Conservation (phyloP, 108 stramenopile species). For the Cyclostephanos invisitatus region DNA sequence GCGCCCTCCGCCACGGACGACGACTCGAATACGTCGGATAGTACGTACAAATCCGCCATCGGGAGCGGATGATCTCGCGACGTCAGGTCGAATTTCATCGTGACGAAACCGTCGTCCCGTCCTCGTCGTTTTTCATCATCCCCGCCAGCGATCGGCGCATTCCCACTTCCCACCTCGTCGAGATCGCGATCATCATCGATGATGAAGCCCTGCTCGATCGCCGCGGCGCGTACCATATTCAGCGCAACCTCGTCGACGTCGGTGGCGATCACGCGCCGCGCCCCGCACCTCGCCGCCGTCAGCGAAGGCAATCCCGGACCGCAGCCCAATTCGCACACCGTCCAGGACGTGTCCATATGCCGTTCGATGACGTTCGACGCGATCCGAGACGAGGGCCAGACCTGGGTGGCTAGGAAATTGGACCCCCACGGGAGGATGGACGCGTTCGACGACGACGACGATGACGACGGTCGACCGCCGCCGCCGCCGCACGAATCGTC, state of each 20-base stretch:
- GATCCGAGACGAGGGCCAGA: conserved; percentile 77
- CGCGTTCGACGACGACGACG: neutral
- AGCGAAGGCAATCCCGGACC: conserved; percentile 75
- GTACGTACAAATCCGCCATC: conserved; percentile 62
- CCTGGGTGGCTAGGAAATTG: conserved; percentile 82
- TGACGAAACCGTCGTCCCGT: conserved; percentile 28
- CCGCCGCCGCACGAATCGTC: neutral
- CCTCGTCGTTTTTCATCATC: conserved; percentile 36
- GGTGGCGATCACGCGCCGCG: conserved; percentile 60
- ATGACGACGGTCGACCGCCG: neutral
- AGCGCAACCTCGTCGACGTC: conserved; percentile 64
- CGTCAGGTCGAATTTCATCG: conserved; percentile 56
- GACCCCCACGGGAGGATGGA: conserved; percentile 13
- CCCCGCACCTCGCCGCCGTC: conserved; percentile 49
- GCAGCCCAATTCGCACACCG: conserved; percentile 75
- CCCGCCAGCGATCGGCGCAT: conserved; percentile 17
- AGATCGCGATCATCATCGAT: too few species aligned
- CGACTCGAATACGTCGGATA: conserved; percentile 82
- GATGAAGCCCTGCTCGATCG: conserved; percentile 53
- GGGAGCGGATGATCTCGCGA: conserved; percentile 24
- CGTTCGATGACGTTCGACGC: conserved; percentile 53
- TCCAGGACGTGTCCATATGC: conserved; percentile 43
- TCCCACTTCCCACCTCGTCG: neutral
- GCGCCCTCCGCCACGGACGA: conserved; percentile 64
- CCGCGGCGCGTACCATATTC: conserved; percentile 60